Base-by-base conservation (phyloP, 2,329 filamentous ascomycete genomes). In the Penicillium sumatraense region DNA sequence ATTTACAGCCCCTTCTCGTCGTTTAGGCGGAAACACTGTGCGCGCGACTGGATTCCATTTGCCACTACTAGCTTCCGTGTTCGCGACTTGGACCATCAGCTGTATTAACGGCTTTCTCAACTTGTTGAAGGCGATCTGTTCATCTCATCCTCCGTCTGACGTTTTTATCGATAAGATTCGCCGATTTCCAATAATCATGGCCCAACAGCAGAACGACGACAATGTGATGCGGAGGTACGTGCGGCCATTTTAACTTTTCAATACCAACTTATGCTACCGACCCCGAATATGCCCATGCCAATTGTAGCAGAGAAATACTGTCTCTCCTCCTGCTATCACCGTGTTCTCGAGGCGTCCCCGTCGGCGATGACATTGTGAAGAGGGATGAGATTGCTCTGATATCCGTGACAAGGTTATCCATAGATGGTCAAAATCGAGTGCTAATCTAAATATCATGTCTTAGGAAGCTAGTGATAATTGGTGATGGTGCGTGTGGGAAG, bases 401-500 rank as follows among this genome's bases (percentile, higher is more conserved):
- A 10, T 11, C 14, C 26, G 42, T 29, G 4, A 21, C 27, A 14
- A 27, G 23, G 11, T 45, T 21, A 27, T 21, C 9, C n/a, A 13
- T 27, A 14, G 5, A 11, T 29, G 10, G 7, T 46, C 5, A 18
- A n/a, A 20, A 44, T 50, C 44, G 49, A 16, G 56, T 56, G 47
- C 63, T 68, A 54, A 72, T 60, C 45, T 54, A 26, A 41, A 41
- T 20, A 21, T 33, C 44, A 49, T 40, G 60, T 18, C 48, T 16
- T 72, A 96, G 93, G 82, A 97, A 97, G 80, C 83, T 97, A 71
- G 93, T 97, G 69, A 97, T 97, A 67, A 96, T 97, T 69, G 93
- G 93, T 59, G 93, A 97, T 72, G 95, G 95, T 81, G 95, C 95
- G 66, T 99, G 95, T 78, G 95, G 95, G 69, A 99, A 99, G 82